Evolutionary conservation across 2,329 filamentous ascomycete genomes (phyloP).

Genomic region (Shiraia sp.): DNA sequence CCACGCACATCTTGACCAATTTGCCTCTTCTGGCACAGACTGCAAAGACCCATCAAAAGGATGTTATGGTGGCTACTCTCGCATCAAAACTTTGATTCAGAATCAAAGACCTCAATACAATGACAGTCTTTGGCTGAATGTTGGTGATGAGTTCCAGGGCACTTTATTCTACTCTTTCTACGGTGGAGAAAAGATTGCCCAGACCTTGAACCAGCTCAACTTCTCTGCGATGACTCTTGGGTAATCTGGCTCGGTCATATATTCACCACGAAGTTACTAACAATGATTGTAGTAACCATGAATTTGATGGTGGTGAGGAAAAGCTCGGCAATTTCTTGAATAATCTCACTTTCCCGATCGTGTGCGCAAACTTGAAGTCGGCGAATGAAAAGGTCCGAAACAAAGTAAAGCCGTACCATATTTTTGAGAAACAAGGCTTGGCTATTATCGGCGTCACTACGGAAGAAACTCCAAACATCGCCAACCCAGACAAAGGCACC

Average conservation of each 20-base stretch:
- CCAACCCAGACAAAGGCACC: conserved; percentile 61
- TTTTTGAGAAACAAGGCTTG: conserved; percentile 64
- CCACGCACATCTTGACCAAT: conserved; percentile 68
- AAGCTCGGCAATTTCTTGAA: conserved; percentile 63
- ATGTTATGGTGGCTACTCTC: conserved; percentile 67
- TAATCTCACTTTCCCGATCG: conserved; percentile 67
- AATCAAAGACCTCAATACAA: conserved; percentile 60
- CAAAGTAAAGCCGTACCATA: conserved; percentile 67
- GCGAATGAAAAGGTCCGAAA: conserved; percentile 62
- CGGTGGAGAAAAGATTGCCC: conserved; percentile 68
- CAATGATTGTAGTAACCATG: conserved; percentile 33
- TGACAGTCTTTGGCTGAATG: conserved; percentile 67
- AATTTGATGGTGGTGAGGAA: conserved; percentile 68
- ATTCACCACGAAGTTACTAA: neutral
- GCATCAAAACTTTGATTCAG: conserved; percentile 65
- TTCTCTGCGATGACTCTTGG: conserved; percentile 71
- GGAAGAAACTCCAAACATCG: conserved; percentile 61
- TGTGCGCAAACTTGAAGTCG: conserved; percentile 67
- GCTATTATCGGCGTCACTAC: conserved; percentile 69
- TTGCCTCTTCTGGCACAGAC: conserved; percentile 63
- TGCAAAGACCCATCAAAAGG: conserved; percentile 60
- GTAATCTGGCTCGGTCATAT: conserved; percentile 52
- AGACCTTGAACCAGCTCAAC: conserved; percentile 66
- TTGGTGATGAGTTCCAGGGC: conserved; percentile 71
- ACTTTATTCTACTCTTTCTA: conserved; percentile 71